Evolutionary conservation across 441 rosid genomes (phyloP).

Genomic region (Pelargonium australe): DNA sequence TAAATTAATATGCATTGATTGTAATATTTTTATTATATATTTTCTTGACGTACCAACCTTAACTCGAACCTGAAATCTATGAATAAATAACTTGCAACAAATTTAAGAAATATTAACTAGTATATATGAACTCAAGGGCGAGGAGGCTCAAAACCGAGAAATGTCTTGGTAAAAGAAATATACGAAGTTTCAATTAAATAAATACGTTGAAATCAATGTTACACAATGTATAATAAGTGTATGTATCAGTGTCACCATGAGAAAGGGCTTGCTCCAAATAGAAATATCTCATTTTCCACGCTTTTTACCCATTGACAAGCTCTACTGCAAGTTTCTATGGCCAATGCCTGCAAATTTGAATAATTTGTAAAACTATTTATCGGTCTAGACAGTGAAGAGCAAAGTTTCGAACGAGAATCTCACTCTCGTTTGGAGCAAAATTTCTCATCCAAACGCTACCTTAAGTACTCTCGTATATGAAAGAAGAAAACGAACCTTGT

Average conservation of each 20-base stretch:
- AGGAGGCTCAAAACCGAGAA: no score
- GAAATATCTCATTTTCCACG: constrained; percentile 87
- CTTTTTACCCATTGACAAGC: constrained; percentile 93
- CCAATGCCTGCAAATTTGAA: constrained; percentile 50
- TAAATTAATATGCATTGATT: no score
- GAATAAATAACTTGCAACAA: no score
- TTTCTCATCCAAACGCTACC: neutral
- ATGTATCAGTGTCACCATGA: constrained; percentile 59
- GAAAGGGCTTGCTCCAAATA: constrained; percentile 97
- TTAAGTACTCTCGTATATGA: constrained; percentile 6
- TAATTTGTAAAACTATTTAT: neutral
- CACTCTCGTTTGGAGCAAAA: no score
- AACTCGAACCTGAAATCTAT: no score
- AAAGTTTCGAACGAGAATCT: neutral
- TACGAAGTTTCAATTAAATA: neutral
- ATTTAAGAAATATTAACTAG: no score
- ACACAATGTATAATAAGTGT: neutral
- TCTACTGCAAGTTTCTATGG: constrained; percentile 86
- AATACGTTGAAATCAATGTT: neutral
- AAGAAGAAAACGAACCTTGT: constrained; percentile 56
- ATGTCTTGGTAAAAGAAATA: neutral
- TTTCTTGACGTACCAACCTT: no score
- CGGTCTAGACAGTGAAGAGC: neutral
- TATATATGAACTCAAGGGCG: no score
- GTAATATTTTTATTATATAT: no score